Evolutionary conservation across 805 yeast genomes (phyloP).

Genomic region (Monosporozyma aerobia): DNA sequence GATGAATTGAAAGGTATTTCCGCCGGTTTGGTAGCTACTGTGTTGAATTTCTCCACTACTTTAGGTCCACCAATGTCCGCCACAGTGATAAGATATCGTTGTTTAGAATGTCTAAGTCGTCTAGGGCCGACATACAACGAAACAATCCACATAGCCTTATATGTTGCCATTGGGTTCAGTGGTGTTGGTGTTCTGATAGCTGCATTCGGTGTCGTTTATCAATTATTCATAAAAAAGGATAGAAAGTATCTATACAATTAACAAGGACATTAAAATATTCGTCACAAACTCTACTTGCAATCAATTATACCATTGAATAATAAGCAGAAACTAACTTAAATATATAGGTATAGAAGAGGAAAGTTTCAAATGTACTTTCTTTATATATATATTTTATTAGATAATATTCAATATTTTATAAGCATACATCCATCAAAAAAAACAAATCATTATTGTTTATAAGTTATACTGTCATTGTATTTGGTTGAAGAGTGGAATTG

Average conservation of each 20-base stretch:
- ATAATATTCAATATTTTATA: too few species aligned
- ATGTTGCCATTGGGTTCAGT: slow-evolving; percentile 6
- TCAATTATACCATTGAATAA: too few species aligned
- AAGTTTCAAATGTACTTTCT: too few species aligned
- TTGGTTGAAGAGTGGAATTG: too few species aligned
- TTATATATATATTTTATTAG: too few species aligned
- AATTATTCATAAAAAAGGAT: slow-evolving; percentile 1
- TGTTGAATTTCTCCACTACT: slow-evolving; percentile 55
- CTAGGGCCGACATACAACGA: background rate
- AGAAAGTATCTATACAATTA: background rate
- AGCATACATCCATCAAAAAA: too few species aligned
- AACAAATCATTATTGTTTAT: too few species aligned
- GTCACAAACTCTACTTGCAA: too few species aligned
- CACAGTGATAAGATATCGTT: slow-evolving; percentile 23
- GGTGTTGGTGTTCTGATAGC: slow-evolving; percentile 3
- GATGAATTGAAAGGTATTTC: slow-evolving; percentile 56
- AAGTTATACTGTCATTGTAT: too few species aligned
- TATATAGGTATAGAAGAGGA: too few species aligned
- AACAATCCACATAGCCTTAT: slow-evolving; percentile 6
- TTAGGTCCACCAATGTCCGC: slow-evolving; percentile 55
- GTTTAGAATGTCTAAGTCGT: slow-evolving; percentile 2
- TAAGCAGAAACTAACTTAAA: too few species aligned
- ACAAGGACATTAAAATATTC: too few species aligned
- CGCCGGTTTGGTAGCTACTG: slow-evolving; percentile 53
- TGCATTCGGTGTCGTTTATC: slow-evolving; percentile 4